phyloP scores from a whole-genome alignment of 495 filamentous ascomycete species.

The Penicillium tannophilum region DNA sequence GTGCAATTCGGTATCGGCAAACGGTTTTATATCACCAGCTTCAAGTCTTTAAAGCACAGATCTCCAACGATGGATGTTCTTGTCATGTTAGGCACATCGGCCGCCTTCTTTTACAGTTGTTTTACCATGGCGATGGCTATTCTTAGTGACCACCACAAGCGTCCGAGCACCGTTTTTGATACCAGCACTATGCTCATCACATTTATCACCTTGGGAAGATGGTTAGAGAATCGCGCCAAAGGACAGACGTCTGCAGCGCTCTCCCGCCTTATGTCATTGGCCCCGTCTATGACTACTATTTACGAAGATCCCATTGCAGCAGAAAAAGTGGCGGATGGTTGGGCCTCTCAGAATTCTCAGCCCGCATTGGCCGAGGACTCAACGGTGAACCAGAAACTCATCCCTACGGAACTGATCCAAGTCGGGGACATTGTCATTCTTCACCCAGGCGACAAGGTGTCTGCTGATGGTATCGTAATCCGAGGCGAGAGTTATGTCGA shows the following conservation, averaged over 20 bases:
- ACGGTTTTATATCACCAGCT: constrained; percentile 91
- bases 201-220: constrained; percentile 90
- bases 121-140: constrained; percentile 85
- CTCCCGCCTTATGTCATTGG: constrained; percentile 91
- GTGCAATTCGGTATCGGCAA: constrained; percentile 96
- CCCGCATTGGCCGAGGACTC: constrained; percentile 51
- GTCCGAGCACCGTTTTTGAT: constrained; percentile 89
- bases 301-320: constrained; percentile 96
- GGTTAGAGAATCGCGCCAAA: constrained; percentile 93
- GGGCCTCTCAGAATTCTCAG: constrained; percentile 55
- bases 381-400: constrained; percentile 72
- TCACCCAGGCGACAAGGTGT: constrained; percentile 93
- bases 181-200: constrained; percentile 99
- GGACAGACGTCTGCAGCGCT: constrained; percentile 95
- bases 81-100: constrained; percentile 89
- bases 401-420: constrained; percentile 93
- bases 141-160: constrained; percentile 64
- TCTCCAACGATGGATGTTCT: constrained; percentile 98
- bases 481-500: constrained; percentile 91
- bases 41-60: constrained; percentile 82
- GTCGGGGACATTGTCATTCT: constrained; percentile 93
- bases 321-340: constrained; percentile 82
- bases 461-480: constrained; percentile 86
- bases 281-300: constrained; percentile 95
- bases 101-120: constrained; percentile 97